These are phyloP conservation scores for Pseudocercospora crystallina DNA, from an alignment of 2,329 filamentous ascomycete species.

Conservation along the genomic window DNA sequence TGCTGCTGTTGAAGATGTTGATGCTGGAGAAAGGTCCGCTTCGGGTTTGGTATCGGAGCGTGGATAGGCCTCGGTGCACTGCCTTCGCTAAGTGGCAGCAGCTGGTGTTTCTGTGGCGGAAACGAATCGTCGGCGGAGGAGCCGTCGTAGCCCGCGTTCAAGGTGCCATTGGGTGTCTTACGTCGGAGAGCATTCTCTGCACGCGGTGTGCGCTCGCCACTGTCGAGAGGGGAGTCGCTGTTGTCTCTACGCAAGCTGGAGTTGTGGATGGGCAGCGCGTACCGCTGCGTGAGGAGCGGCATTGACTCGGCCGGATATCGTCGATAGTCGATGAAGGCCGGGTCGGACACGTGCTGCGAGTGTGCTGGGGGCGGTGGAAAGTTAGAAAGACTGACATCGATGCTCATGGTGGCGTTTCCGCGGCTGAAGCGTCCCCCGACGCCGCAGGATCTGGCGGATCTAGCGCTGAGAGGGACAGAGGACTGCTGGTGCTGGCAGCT, in stretches of 20 bases:
- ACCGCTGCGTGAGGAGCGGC: conserved; percentile 32
- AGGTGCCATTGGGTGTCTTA: conserved; percentile 91
- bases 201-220: conserved; percentile 31
- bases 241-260: conserved; percentile 14
- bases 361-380: conserved; percentile 16
- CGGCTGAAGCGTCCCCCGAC: conserved; percentile 6
- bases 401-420: conserved; percentile 30
- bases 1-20: conserved; percentile 32
- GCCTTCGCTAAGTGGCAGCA: conserved; percentile 61
- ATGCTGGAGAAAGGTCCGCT: conserved; percentile 33
- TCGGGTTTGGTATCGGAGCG: conserved; percentile 27
- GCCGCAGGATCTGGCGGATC: background rate
- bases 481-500: background rate
- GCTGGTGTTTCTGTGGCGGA: conserved; percentile 70
- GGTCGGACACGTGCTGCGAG: conserved; percentile 2
- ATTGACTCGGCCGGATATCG: conserved; percentile 20
- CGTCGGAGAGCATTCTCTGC: conserved; percentile 78
- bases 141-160: conserved; percentile 88
- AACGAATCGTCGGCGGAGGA: conserved; percentile 44
- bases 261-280: conserved; percentile 34
- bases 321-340: conserved; percentile 10
- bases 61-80: conserved; percentile 32
- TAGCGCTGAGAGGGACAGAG: conserved; percentile 16
- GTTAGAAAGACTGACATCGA: conserved; percentile 26
- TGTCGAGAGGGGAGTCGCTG: conserved; percentile 16